These are phyloP conservation scores for Rubroshorea leprosula DNA, from an alignment of 345 rosid genomes.

Conservation along the genomic window DNA sequence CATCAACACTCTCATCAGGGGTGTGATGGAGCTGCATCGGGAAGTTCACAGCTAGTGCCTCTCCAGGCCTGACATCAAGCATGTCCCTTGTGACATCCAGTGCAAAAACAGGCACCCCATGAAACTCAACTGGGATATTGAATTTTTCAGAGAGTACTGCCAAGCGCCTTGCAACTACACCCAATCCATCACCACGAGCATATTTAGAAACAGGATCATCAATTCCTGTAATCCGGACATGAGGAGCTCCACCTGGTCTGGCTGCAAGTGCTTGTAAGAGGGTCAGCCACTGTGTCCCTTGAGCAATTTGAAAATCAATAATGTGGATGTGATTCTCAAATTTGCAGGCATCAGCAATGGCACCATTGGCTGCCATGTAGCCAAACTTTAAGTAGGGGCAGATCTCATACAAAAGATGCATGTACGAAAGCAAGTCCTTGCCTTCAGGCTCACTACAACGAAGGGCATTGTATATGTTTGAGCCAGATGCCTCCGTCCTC, in stretches of 20 bases:
- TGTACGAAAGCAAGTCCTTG: slow-evolving; percentile 57
- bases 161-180: slow-evolving; percentile 40
- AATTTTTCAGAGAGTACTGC: slow-evolving; percentile 41
- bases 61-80: slow-evolving; percentile 61
- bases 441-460: slow-evolving; percentile 53
- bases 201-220: slow-evolving; percentile 49
- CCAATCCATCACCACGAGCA: slow-evolving; percentile 50
- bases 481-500: slow-evolving; percentile 47
- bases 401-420: slow-evolving; percentile 58
- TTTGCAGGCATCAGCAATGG: slow-evolving; percentile 72
- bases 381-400: slow-evolving; percentile 77
- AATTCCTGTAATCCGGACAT: slow-evolving; percentile 64
- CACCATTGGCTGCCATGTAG: slow-evolving; percentile 76
- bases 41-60: slow-evolving; percentile 61
- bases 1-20: slow-evolving; percentile 68
- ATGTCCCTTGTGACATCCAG: slow-evolving; percentile 43
- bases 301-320: slow-evolving; percentile 59
- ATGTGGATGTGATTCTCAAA: slow-evolving; percentile 53
- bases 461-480: slow-evolving; percentile 40
- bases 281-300: slow-evolving; percentile 73
- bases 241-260: slow-evolving; percentile 57
- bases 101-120: slow-evolving; percentile 47
- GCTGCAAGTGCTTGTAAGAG: slow-evolving; percentile 69
- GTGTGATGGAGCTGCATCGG: slow-evolving; percentile 71
- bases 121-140: slow-evolving; percentile 52